These are phyloP conservation scores for Tuber microsphaerosporum DNA, from an alignment of 495 filamentous ascomycete genomes.

Conservation along the genomic window DNA sequence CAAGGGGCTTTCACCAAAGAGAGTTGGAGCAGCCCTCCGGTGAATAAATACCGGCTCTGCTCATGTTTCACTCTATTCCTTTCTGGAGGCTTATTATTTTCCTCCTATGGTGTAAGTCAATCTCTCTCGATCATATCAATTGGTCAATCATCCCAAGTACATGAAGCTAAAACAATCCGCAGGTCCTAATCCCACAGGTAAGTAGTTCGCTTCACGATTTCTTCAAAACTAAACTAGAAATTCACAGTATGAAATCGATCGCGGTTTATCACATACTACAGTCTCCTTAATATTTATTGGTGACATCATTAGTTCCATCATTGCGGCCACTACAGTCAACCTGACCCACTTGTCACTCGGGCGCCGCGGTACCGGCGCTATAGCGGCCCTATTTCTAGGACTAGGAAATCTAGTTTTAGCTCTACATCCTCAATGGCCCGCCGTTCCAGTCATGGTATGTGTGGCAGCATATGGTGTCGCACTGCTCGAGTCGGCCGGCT, in stretches of 20 bases:
- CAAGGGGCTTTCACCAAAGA: not conserved
- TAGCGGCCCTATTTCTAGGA: not conserved
- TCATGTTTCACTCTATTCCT: not conserved
- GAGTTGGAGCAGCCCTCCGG: not conserved
- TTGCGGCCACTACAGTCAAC: not conserved
- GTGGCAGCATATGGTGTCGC: not conserved
- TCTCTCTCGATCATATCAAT: not conserved
- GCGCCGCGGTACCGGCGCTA: not conserved
- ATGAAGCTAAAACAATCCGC: not conserved
- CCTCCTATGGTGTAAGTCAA: not conserved
- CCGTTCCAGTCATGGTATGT: not conserved
- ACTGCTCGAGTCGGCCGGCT: not conserved
- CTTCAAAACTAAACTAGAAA: not conserved
- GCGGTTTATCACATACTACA: not conserved
- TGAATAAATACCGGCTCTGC: not conserved
- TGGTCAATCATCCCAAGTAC: not conserved
- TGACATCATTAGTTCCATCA: not conserved
- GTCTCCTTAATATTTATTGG: not conserved
- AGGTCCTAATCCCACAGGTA: not conserved
- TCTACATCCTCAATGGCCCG: not conserved
- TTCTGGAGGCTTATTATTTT: not conserved
- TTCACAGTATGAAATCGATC: not conserved
- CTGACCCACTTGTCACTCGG: not conserved
- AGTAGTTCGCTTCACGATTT: not conserved
- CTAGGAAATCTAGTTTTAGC: not conserved